Evolutionary conservation across 331 rosid species (phyloP), one percentile per base, ranked within the genome.

Genomic region (Arachis monticola): DNA sequence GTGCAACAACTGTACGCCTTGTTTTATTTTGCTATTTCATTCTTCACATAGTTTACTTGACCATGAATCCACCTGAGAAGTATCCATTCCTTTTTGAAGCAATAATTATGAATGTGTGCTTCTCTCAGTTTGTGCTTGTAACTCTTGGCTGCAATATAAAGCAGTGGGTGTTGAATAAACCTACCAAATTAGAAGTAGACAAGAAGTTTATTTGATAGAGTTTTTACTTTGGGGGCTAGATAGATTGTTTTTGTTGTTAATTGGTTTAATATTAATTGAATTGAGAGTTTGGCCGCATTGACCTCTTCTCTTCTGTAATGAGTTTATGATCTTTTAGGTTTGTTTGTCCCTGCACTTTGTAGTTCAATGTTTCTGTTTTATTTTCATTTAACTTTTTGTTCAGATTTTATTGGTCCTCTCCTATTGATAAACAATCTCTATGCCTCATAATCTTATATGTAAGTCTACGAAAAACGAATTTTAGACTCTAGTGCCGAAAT

Each of bases 1-100:
- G 79, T 67, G 35, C 78, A 53, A 50, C 82, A 17, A 62, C 77
- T 66, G 70, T 78, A 69, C 60, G 3, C 40, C 60, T 75, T 45
- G 40, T 67, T 62, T 60, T 70, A 62, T 77, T 79, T 17, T 83
- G 81, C 61, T 88, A 82, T 1, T 64, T 85, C 55, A 12, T 81
- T 85, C 92, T 94, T 74, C 99, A 92, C 70, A 14, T 88, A 61
- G 91, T 88, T 76, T 94, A 90, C 82, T 70, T 92, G 73, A 82
- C 75, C 73, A 35, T 85, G 88, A 78, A 52, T 31, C 86, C 99
- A 44, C 99, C 99, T 5, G 62, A 66, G 52, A 86, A 88, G 85
- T 92, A 86, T 72, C 97, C 97, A 76, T 94, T 83, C 83, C 88
- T 94, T 72, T 94, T 88, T 67, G 99, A 92, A 82, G 97, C 99